Evolutionary conservation across 2,329 filamentous ascomycete species (phyloP).

Genomic region (Calonectria montana): DNA sequence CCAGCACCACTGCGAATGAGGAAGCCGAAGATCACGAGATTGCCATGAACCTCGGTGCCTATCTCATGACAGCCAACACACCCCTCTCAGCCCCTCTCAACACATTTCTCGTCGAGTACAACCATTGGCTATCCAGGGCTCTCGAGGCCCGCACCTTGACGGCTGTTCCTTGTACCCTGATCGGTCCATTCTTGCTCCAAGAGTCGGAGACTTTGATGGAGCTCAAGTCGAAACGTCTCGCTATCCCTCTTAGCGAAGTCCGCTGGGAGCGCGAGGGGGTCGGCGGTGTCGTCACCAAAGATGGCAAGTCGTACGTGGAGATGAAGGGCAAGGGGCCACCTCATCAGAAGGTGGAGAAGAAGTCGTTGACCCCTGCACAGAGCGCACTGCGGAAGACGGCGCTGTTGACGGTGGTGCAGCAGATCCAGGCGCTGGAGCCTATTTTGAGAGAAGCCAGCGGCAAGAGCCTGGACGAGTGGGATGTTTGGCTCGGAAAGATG

Average conservation of each 20-base stretch:
- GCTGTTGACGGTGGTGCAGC: slow-evolving; percentile 82
- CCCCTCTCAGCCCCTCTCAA: slow-evolving; percentile 86
- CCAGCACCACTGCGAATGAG: slow-evolving; percentile 54
- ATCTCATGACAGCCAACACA: slow-evolving; percentile 84
- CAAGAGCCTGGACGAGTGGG: slow-evolving; percentile 93
- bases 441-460: slow-evolving; percentile 83
- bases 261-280: slow-evolving; percentile 87
- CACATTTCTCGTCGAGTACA: slow-evolving; percentile 84
- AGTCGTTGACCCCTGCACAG: slow-evolving; percentile 74
- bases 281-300: slow-evolving; percentile 70
- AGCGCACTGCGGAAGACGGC: slow-evolving; percentile 81
- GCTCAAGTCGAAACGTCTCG: slow-evolving; percentile 79
- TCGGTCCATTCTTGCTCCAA: slow-evolving; percentile 82
- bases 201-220: slow-evolving; percentile 79
- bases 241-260: slow-evolving; percentile 86
- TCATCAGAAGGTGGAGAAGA: slow-evolving; percentile 54
- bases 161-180: slow-evolving; percentile 80
- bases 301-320: slow-evolving; percentile 70
- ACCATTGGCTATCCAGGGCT: slow-evolving; percentile 82
- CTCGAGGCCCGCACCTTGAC: slow-evolving; percentile 78
- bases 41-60: slow-evolving; percentile 79
- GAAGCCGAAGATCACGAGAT: slow-evolving; percentile 69
- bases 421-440: slow-evolving; percentile 88
- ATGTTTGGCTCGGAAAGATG: slow-evolving; percentile 88
- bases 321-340: slow-evolving; percentile 58